Base-by-base conservation (phyloP, 306 rosid species). In the Luffa aegyptiaca region DNA sequence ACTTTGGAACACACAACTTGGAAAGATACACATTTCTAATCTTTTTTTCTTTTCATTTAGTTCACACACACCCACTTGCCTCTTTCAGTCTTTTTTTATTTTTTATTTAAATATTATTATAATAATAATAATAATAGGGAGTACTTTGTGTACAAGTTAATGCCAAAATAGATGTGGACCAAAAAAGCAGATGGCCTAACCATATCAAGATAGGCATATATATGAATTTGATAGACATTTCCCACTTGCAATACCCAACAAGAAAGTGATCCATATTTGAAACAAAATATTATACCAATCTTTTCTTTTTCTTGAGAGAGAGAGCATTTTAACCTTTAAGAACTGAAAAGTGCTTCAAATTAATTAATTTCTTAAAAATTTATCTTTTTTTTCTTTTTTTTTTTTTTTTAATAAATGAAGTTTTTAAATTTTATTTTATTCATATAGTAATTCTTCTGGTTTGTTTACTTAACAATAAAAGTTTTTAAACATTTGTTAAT, bases 101-200 rank as follows among this genome's bases (percentile, higher is more conserved):
- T 62, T 61, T 61, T 10, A 21, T 20, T 8, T n/a, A n/a, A 10
- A 59, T 51, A 42, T 4, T 12, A 42, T 10, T 4, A 20, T 21
- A 45, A 3, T 45, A 42, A 1, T 18, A 42, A 1, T 18, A 72
- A 46, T 72, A 48, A 12, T 26, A 21, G 79, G 17, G 33, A 52
- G 62, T 52, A 52, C 17, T 51, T 52, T 51, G 41, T 74, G 45
- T 74, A 51, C 45, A 73, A 73, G 70, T 58, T 41, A 49, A 36
- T 49, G 44, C n/a, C 39, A 66, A 85, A 76, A 77, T 85, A 80
- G 71, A 76, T 55, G 80, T 76, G 80, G 79, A 77, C 86, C 82
- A 76, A 80, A 77, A 82, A 82, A 46, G 80, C 46, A 77, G 79
- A 82, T 77, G 65, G 62, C 86, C 81, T 39, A 80, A 82, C 84